phyloP scores from a whole-genome alignment of 768 basidiomycete genomes.

The Kwoniella heveanensis region DNA sequence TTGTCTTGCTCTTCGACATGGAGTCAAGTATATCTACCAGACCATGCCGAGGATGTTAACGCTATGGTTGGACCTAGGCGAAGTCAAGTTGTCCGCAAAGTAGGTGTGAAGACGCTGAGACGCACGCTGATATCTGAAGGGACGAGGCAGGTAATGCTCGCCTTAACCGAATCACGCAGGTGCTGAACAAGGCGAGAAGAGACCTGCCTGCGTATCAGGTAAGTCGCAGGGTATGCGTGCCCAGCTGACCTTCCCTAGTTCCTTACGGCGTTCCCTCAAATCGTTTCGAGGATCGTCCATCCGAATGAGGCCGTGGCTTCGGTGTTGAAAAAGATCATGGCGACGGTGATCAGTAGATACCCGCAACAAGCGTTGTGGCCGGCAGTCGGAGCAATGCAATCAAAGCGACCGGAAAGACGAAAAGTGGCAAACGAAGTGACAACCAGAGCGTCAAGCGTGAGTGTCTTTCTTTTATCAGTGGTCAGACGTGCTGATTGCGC shows the following conservation, averaged over 20 bases:
- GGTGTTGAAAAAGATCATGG: slow-evolving; percentile 69
- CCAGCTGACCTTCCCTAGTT: slow-evolving; percentile 63
- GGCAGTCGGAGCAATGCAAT: slow-evolving; percentile 83
- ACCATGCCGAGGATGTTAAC: slow-evolving; percentile 91
- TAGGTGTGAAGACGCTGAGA: slow-evolving; percentile 3
- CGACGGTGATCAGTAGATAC: slow-evolving; percentile 72
- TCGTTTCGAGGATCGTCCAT: slow-evolving; percentile 89
- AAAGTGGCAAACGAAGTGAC: slow-evolving; percentile 61
- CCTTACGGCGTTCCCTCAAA: slow-evolving; percentile 94
- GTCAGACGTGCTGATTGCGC: not conserved
- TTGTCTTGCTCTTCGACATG: slow-evolving; percentile 69
- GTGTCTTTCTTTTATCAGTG: not conserved
- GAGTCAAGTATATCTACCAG: slow-evolving; percentile 95
- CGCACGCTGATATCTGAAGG: not conserved
- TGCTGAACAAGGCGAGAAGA: slow-evolving; percentile 63
- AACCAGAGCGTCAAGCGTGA: not conserved
- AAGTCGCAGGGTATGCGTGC: slow-evolving; percentile 16
- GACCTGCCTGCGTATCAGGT: slow-evolving; percentile 80
- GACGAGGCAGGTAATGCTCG: slow-evolving; percentile 45
- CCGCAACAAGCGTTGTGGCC: slow-evolving; percentile 93
- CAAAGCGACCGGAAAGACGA: slow-evolving; percentile 67
- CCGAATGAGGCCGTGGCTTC: slow-evolving; percentile 65
- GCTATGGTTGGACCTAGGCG: slow-evolving; percentile 91
- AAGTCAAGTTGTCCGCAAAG: slow-evolving; percentile 56
- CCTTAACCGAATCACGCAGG: slow-evolving; percentile 64